phyloP scores from a whole-genome alignment of 2,329 filamentous ascomycete species.

The Sordariomycetes sp. region DNA sequence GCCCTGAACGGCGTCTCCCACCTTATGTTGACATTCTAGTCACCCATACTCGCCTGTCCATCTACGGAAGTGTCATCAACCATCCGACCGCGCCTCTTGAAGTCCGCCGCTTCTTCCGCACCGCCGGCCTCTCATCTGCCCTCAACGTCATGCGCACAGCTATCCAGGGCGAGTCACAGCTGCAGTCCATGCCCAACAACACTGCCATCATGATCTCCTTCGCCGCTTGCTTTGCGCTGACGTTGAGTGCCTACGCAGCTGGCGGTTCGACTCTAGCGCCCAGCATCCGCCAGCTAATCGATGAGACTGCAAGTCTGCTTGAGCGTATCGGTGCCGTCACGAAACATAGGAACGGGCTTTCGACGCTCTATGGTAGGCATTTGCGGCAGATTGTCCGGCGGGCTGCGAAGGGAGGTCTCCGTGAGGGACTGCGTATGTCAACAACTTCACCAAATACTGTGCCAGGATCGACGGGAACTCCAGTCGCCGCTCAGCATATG shows the following conservation, averaged over 20 bases:
- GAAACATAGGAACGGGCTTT: slow-evolving; percentile 57
- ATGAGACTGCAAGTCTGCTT: slow-evolving; percentile 59
- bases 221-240: slow-evolving; percentile 60
- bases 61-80: slow-evolving; percentile 66
- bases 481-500: slow-evolving; percentile 4
- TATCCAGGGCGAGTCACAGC: slow-evolving; percentile 59
- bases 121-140: slow-evolving; percentile 61
- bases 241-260: slow-evolving; percentile 49
- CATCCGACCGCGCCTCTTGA: slow-evolving; percentile 62
- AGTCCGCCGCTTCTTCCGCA: slow-evolving; percentile 64
- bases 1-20: slow-evolving; percentile 47
- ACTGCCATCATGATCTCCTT: slow-evolving; percentile 74
- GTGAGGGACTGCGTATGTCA: slow-evolving; percentile 1
- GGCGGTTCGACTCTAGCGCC: slow-evolving; percentile 50
- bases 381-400: slow-evolving; percentile 32
- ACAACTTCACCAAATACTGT: slow-evolving; percentile 2
- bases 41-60: slow-evolving; percentile 64
- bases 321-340: slow-evolving; percentile 61
- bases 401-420: slow-evolving; percentile 13
- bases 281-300: slow-evolving; percentile 54
- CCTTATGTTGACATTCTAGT: slow-evolving; percentile 70
- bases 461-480: neutral
- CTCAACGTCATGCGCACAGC: slow-evolving; percentile 67
- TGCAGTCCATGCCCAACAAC: slow-evolving; percentile 72
- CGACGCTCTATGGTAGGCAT: slow-evolving; percentile 38